Evolutionary conservation across 306 rosid species (phyloP), one percentile per base, ranked within the genome.

Genomic region (Dicorynia guianensis): DNA sequence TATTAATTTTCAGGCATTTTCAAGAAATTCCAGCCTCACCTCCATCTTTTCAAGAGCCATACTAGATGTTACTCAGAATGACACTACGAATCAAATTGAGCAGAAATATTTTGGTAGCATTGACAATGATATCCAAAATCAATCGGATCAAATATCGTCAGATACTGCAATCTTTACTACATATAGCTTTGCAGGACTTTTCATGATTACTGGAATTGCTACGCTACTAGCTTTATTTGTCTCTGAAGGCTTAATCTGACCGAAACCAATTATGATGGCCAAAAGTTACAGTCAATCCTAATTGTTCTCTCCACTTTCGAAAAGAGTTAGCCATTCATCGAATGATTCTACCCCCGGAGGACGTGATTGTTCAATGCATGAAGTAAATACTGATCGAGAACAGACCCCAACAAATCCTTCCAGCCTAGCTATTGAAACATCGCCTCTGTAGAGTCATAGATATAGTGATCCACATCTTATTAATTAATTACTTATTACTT

Each of bases 41-140:
- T 34, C 67, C 0, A 9, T 65, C 67, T 76, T 76, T 66, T 76
- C 80, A 8, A 66, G 65, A 76, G 74, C 67, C 14, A 44, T 76
- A 15, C 13, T 76, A 25, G 55, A 65, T 38, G 47, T 76, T 0
- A 43, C 49, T 6, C 49, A 76, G 11, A 14, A 25, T 44, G 57
- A 11, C 0, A 36, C 6, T 8, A 66, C 66, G 74, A 39, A 66
- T 0, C 0, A 1, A 3, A 65, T 76, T 43, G 50, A 66, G 3
- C 2, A 19, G 1, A 54, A 18, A 39, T 66, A 76, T 54, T 76
- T 76, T 66, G 74, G 74, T 10, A 56, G 12, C 39, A 66, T 6
- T 18, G 14, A 65, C 1, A 36, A 18, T 15, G 59, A 30, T 25
- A 1, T 50, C 2, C 30, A 25, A 25, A 25, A 25, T 25, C 30